Evolutionary conservation across 106 monocot genomes (phyloP), one percentile per base, ranked within the genome.

Genomic region (Allium cepa): DNA sequence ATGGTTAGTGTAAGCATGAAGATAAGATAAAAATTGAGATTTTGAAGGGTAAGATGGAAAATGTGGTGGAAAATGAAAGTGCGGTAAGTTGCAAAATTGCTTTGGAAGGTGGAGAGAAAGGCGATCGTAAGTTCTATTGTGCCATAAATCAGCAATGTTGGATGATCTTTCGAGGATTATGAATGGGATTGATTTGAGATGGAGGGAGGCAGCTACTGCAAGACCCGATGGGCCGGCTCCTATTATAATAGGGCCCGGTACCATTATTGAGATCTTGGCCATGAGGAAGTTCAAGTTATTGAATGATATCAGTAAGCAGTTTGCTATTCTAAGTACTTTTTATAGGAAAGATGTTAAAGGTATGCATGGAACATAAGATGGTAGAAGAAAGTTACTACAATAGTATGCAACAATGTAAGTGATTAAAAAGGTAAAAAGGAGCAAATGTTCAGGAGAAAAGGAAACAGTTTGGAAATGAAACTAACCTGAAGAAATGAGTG

Each of bases 141-240:
- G 87, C 94, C 94, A 95, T 9, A 91, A 78, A 18, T 83, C 81
- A 52, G 91, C 94, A 5, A 95, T 72, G 69, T 81, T 83, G 76
- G 77, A 62, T 27, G 85, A 72, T 49, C 69, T 81, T 77, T 95
- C 94, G 50, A 95, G 72, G 71, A 91, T 70, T 50, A 72, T 57
- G 8, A 75, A 83, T 36, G 94, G 91, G 26, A 95, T 63, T 49
- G 83, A 83, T 57, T 79, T 76, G 48, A 67, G 73, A 18, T 77
- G 60, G 53, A 91, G 83, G 69, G 77, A 88, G 11, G 94, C 91
- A 5, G 94, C 91, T 11, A 76, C 91, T 50, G 94, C 94, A 26
- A 95, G 88, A 13, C 94, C 94, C 0, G 94, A 95, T 0, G 94
- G 94, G 7, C 94, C 94, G 0, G 88, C 94, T 13, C 94, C 94